phyloP scores from a whole-genome alignment of 192 early-diverging fungal species.

The Rhizophagus clarus region DNA sequence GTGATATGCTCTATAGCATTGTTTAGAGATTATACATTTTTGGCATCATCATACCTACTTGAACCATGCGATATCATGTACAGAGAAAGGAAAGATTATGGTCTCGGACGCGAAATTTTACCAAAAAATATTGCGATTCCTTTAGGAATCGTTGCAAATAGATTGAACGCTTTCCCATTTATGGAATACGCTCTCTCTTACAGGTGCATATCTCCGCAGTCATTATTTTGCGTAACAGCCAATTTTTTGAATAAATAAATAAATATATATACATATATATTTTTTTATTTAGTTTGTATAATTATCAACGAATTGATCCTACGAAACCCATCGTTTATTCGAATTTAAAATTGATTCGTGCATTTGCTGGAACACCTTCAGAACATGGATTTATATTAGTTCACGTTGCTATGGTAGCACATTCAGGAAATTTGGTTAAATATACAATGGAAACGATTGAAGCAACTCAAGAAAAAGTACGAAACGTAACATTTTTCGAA shows the following conservation, averaged over 20 bases:
- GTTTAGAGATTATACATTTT: constrained; percentile 87
- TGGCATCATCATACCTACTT: constrained; percentile 84
- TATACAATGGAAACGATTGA: constrained; percentile 62
- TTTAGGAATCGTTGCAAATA: constrained; percentile 65
- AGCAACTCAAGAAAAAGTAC: constrained; percentile 40
- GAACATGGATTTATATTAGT: constrained; percentile 85
- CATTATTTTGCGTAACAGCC: no score
- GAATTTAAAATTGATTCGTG: constrained; percentile 77
- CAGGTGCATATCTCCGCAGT: constrained; percentile 39
- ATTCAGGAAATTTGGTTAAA: constrained; percentile 69
- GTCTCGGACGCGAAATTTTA: constrained; percentile 73
- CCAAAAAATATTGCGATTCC: constrained; percentile 82
- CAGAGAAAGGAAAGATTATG: constrained; percentile 72
- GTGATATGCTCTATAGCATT: constrained; percentile 58
- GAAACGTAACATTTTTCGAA: no score
- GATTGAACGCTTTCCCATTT: constrained; percentile 75
- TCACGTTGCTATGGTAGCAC: constrained; percentile 86
- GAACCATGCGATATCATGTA: constrained; percentile 87
- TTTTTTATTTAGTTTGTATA: constrained; percentile 68
- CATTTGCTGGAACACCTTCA: constrained; percentile 72
- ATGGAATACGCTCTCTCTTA: constrained; percentile 77
- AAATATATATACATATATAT: no score
- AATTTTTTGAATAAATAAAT: no score
- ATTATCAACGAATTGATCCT: constrained; percentile 75
- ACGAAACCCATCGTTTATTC: constrained; percentile 55